Conservation (phyloP, 2,329 filamentous ascomycete species). For the Peltaster fructicola region DNA sequence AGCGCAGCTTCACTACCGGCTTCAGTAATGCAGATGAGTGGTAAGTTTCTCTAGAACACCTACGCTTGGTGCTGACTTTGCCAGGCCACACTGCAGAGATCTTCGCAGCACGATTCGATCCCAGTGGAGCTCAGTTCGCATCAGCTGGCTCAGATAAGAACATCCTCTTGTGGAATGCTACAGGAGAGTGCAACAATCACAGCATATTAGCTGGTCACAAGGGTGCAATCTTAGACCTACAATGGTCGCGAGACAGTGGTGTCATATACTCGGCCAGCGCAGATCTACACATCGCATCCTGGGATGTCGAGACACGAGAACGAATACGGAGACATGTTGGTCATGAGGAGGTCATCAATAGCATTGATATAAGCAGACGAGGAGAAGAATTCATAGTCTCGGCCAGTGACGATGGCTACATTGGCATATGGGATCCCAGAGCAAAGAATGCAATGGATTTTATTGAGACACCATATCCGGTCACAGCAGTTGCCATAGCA, state of each 20-base stretch:
- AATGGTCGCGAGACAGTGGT: slow-evolving; percentile 90
- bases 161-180: slow-evolving; percentile 88
- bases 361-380: slow-evolving; percentile 70
- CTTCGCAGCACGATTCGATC: slow-evolving; percentile 79
- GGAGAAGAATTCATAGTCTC: slow-evolving; percentile 83
- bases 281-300: slow-evolving; percentile 83
- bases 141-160: slow-evolving; percentile 90
- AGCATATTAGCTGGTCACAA: slow-evolving; percentile 76
- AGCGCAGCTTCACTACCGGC: no score
- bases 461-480: slow-evolving; percentile 77
- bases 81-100: slow-evolving; percentile 59
- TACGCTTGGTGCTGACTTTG: slow-evolving; percentile 5
- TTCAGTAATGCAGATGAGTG: no score
- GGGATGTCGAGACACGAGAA: slow-evolving; percentile 83
- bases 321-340: slow-evolving; percentile 83
- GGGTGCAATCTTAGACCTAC: slow-evolving; percentile 75
- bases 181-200: slow-evolving; percentile 88
- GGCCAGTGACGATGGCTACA: slow-evolving; percentile 81
- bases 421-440: slow-evolving; percentile 90
- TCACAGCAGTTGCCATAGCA: slow-evolving; percentile 79
- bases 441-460: slow-evolving; percentile 77
- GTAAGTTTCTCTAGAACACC: slow-evolving; percentile 1
- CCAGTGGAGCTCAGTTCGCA: slow-evolving; percentile 71
- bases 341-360: slow-evolving; percentile 92
- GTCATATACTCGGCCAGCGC: slow-evolving; percentile 85